phyloP scores from a whole-genome alignment of 768 basidiomycete species.

The Hypholoma sublateritium region DNA sequence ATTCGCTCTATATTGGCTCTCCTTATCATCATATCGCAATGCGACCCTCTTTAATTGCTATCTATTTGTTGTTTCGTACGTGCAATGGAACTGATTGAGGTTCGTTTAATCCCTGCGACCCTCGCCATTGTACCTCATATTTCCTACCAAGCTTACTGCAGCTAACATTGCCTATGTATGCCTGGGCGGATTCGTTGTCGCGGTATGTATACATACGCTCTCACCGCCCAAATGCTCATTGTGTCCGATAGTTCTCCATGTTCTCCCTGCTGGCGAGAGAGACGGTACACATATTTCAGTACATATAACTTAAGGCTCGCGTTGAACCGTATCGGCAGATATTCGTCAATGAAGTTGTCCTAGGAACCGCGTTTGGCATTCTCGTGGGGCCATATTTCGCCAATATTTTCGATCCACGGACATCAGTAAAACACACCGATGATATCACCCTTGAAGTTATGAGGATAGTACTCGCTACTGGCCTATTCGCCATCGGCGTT shows the following conservation, averaged over 20 bases:
- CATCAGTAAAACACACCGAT: slow-evolving; percentile 57
- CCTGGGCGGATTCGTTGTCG: slow-evolving; percentile 53
- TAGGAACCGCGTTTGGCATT: slow-evolving; percentile 74
- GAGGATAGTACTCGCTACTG: slow-evolving; percentile 85
- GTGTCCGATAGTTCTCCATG: slow-evolving; percentile 69
- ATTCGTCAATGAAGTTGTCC: slow-evolving; percentile 91
- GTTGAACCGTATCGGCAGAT: slow-evolving; percentile 40
- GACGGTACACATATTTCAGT: slow-evolving; percentile 42
- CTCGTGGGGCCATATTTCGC: slow-evolving; percentile 73
- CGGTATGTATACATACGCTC: slow-evolving; percentile 23
- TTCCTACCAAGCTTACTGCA: slow-evolving; percentile 46
- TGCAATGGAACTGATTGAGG: slow-evolving; percentile 29
- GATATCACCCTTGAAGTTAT: slow-evolving; percentile 80
- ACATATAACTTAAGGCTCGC: neutral
- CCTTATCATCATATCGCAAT: neutral
- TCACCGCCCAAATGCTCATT: neutral
- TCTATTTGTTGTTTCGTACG: neutral
- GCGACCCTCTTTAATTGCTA: neutral
- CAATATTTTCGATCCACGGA: slow-evolving; percentile 72
- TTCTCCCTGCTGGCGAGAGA: slow-evolving; percentile 83
- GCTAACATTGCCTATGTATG: slow-evolving; percentile 60
- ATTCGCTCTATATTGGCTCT: neutral
- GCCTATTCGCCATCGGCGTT: slow-evolving; percentile 93
- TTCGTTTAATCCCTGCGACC: slow-evolving; percentile 20
- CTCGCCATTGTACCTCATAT: slow-evolving; percentile 5